Conservation (phyloP, 1,284 basidiomycete genomes). For the Rhizopogon parksii region DNA sequence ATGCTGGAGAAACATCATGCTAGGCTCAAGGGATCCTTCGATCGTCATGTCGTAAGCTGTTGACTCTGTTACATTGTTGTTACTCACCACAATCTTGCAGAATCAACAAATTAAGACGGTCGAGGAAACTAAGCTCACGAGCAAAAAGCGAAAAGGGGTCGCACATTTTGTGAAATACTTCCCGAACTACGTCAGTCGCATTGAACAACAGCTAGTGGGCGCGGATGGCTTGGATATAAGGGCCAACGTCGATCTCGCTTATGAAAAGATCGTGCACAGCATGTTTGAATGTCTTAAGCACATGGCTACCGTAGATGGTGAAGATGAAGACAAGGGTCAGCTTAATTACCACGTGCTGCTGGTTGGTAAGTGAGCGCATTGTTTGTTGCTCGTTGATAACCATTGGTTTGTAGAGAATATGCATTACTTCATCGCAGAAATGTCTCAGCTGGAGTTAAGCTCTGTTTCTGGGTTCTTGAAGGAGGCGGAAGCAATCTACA, state of each 20-base stretch:
- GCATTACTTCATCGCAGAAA: constrained; percentile 86
- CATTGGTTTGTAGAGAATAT: constrained; percentile 72
- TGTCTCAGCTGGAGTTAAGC: constrained; percentile 60
- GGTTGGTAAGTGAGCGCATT: constrained; percentile 61
- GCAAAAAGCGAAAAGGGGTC: constrained; percentile 89
- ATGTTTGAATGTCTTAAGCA: constrained; percentile 94
- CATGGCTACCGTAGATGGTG: constrained; percentile 88
- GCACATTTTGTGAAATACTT: constrained; percentile 93
- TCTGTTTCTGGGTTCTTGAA: constrained; percentile 66
- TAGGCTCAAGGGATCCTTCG: constrained; percentile 66
- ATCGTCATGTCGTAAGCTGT: constrained; percentile 69
- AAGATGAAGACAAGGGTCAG: constrained; percentile 92
- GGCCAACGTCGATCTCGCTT: constrained; percentile 71
- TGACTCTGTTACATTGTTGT: neutral
- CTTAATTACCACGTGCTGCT: constrained; percentile 95
- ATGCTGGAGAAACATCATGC: constrained; percentile 79
- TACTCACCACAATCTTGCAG: constrained; percentile 33
- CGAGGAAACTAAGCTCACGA: constrained; percentile 84
- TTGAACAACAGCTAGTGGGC: constrained; percentile 83
- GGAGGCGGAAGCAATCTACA: constrained; percentile 78
- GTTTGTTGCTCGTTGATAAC: constrained; percentile 2
- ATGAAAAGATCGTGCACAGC: constrained; percentile 79
- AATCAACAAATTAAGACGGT: constrained; percentile 85
- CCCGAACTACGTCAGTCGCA: constrained; percentile 78
- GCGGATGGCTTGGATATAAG: constrained; percentile 76